Base-by-base conservation (phyloP, 192 early-diverging fungal species). In the Coemansia sp. region DNA sequence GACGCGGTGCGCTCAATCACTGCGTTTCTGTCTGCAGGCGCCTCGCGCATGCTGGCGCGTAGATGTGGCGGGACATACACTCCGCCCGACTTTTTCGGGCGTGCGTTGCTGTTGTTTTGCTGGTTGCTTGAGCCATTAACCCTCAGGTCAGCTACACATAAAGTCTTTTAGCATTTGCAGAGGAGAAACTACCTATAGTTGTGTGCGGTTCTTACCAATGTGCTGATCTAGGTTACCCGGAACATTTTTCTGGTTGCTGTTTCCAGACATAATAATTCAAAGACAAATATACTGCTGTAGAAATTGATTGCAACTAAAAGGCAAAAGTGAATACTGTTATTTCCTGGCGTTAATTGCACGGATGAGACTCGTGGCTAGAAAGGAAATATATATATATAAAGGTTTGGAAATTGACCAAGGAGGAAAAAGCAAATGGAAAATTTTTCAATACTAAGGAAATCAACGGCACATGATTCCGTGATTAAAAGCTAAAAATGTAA, bases 1-100 rank as follows among this genome's bases (percentile, higher is more conserved):
- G 81, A 82, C 38, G 67, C 50, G 18, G 78, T 80, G 61, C 80
- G 78, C 70, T 79, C 72, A 52, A 87, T 59, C 57, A 50, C 63
- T 8, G 57, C 61, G 23, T 47, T 56, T 58, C 63, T 74, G 57
- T 57, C 69, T 26, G 33, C 80, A 54, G 48, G 67, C 58, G 59
- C 70, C 50, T 72, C 71, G 50, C 68, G 81, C 59, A 65, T 60
- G 68, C 59, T 67, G 46, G 61, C 75, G 68, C 86, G 82, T n/a
- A 88, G 65, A 53, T 86, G 84, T 57, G 86, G 86, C 52, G 86
- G 86, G 40, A 88, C 72, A 62, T 89, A 89, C 81, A 79, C 64
- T 65, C 70, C 55, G 61, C 52, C 39, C 21, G 63, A 57, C 15
- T 19, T 5, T 23, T 48, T 8, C 18, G 52, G 39, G 30, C 15